Conservation (phyloP, 352 stramenopile species). For the Phytophthora aleatoria region DNA sequence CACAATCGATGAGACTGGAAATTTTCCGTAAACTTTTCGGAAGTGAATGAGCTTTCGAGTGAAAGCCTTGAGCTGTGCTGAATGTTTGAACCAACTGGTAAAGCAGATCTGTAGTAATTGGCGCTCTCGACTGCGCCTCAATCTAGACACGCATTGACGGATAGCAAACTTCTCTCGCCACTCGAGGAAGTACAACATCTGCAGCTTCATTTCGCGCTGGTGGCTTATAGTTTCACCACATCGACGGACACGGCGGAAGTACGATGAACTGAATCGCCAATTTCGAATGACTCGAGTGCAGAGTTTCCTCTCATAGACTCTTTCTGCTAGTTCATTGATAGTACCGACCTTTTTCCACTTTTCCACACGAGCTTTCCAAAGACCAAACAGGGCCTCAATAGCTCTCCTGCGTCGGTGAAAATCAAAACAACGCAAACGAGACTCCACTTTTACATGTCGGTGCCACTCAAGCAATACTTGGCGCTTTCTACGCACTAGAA, state of each 20-base stretch:
- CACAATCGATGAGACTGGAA: slow-evolving; percentile 37
- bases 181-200: slow-evolving; percentile 5
- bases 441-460: slow-evolving; percentile 9
- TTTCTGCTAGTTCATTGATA: slow-evolving; percentile 25
- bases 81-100: slow-evolving; percentile 21
- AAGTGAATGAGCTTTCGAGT: slow-evolving; percentile 48
- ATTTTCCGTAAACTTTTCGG: slow-evolving; percentile 36
- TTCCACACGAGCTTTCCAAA: slow-evolving; percentile 28
- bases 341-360: slow-evolving; percentile 35
- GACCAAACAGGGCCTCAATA: slow-evolving; percentile 11
- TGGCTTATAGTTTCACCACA: slow-evolving; percentile 16
- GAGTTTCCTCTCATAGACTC: slow-evolving; percentile 25
- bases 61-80: slow-evolving; percentile 13
- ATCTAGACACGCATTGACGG: slow-evolving; percentile 10
- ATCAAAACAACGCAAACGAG: slow-evolving; percentile 6
- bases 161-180: slow-evolving; percentile 20
- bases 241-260: slow-evolving; percentile 8
- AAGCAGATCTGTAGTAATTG: slow-evolving; percentile 11
- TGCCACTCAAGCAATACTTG: slow-evolving; percentile 24
- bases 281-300: slow-evolving; percentile 22
- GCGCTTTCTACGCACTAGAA: slow-evolving; percentile 15
- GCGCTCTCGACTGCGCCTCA: slow-evolving; percentile 6
- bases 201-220: slow-evolving; percentile 11
- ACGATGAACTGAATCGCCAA: slow-evolving; percentile 23
- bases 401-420: background rate